phyloP scores from a whole-genome alignment of 495 filamentous ascomycete genomes.

The Trichocladium antarcticum region DNA sequence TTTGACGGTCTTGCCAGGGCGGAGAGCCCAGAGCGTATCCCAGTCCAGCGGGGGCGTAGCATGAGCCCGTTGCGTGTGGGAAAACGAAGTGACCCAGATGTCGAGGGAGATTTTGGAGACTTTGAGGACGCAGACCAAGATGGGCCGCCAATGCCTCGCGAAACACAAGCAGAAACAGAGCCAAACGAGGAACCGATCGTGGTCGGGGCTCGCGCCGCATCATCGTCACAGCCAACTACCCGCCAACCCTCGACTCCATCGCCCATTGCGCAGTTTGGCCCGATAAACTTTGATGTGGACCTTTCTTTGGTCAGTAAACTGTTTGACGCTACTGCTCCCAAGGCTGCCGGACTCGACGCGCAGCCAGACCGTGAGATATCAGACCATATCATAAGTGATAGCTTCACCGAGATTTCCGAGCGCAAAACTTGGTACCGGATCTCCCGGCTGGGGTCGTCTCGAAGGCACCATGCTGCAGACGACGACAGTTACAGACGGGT shows the following conservation, averaged over 20 bases:
- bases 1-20: slow-evolving; percentile 36
- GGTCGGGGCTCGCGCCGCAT: background rate
- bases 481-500: slow-evolving; percentile 48
- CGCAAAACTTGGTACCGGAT: slow-evolving; percentile 55
- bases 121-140: slow-evolving; percentile 40
- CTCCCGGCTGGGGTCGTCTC: slow-evolving; percentile 44
- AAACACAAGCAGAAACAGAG: background rate
- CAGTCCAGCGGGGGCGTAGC: slow-evolving; percentile 8
- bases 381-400: slow-evolving; percentile 36
- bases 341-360: background rate
- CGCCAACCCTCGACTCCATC: background rate
- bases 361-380: slow-evolving; percentile 15
- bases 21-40: slow-evolving; percentile 24
- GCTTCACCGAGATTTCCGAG: slow-evolving; percentile 40
- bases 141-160: slow-evolving; percentile 4
- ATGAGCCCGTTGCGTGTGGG: slow-evolving; percentile 4
- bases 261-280: slow-evolving; percentile 22
- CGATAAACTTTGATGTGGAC: slow-evolving; percentile 31
- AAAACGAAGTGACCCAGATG: slow-evolving; percentile 15
- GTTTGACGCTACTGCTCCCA: slow-evolving; percentile 20
- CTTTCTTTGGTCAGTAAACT: slow-evolving; percentile 35
- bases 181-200: background rate
- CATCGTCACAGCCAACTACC: background rate
- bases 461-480: slow-evolving; percentile 44
- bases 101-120: slow-evolving; percentile 40